Base-by-base conservation (phyloP, 2,329 filamentous ascomycete genomes). In the Diaporthe sp. region DNA sequence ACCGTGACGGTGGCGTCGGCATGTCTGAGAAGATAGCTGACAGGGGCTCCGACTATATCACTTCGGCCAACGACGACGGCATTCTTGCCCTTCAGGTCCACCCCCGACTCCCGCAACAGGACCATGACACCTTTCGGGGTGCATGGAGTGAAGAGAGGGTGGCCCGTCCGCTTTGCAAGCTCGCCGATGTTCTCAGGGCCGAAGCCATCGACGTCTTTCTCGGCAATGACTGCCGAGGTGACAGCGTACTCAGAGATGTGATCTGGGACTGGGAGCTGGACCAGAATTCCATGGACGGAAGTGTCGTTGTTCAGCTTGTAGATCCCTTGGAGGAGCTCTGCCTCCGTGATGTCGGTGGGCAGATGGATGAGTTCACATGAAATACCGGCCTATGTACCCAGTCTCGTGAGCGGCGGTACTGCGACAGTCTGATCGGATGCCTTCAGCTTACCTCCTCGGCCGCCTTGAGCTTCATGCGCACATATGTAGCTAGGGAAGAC, bases 401-500 rank as follows among this genome's bases (percentile, higher is more conserved):
- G 77, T 76, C 2, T 17, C 53, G 25, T 53, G 63, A 78, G 76
- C 74, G 73, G 76, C 73, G 63, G 58, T 19, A 27, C 68, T 58
- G 22, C 47, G 30, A 70, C 53, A 42, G 59, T 47, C 42, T 15
- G 10, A 56, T 19, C 19, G 37, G n/a, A 61, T 65, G 44, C 17
- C 8, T 35, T 17, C 9, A 37, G 77, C 86, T 79, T 87, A 95
- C 94, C 90, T 98, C 97, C 83, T 94, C 88, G 74, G 97, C 97
- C 78, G 97, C 97, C 90, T 98, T 99, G 81, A 98, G 87, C 88
- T 99, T 99, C 97, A 99, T 99, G 86, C 96, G 96, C 85, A 99
- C 96, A 94, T 99, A 99, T 70, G 96, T 98, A 81, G 93, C 94
- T 96, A 80, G 73, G 77, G 73, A 74, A 74, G 44, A 77, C 79